Base-by-base conservation (phyloP, 208 protist species). In the Hexamita inflata region DNA sequence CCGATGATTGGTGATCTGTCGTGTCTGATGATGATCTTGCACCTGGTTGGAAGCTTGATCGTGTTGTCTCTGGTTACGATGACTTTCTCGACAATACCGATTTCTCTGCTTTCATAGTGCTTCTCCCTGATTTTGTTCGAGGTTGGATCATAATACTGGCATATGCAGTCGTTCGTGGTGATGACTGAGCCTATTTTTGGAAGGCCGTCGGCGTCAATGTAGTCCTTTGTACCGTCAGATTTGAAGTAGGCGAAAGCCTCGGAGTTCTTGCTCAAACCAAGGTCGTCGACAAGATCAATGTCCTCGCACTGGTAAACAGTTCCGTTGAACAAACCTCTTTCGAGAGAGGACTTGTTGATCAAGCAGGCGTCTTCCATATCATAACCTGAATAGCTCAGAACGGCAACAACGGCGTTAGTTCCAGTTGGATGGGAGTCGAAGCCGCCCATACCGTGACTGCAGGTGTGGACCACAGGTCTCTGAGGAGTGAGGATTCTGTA, bases 281-380 rank as follows among this genome's bases (percentile, higher is more conserved):
- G 59, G 34, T 75, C 40, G 28, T 86, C 74, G 68, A 73, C 59
- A 57, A 86, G 57, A 73, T 89, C 78, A 13, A 90, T 65, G 4
- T 78, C 59, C 53, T 85, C 35, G 34, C 79, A 86, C 61, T 86
- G 89, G 49, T 94, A 97, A 42, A 98, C 89, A 45, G 84, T 90
- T 19, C 88, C 96, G 78, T 94, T 91, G 60, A 90, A 86, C 84
- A 99, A 95, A 38, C 97, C 97, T 59, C 95, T 85, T 80, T 99
- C 93, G 41, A 88, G 88, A 1, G 94, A 86, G 0, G 87, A 88
- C 82, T 96, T 96, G 85, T 99, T 99, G 74, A 99, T 83, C 61
- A 99, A 95, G 74, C 98, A 93, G 30, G 96, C 95, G 83, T 99
- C 96, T 82, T 99, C 96, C 94, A 99, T 96, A 86, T 99, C 95